Conservation (phyloP, 116 monocot genomes). For the Trichopus zeylanicus region DNA sequence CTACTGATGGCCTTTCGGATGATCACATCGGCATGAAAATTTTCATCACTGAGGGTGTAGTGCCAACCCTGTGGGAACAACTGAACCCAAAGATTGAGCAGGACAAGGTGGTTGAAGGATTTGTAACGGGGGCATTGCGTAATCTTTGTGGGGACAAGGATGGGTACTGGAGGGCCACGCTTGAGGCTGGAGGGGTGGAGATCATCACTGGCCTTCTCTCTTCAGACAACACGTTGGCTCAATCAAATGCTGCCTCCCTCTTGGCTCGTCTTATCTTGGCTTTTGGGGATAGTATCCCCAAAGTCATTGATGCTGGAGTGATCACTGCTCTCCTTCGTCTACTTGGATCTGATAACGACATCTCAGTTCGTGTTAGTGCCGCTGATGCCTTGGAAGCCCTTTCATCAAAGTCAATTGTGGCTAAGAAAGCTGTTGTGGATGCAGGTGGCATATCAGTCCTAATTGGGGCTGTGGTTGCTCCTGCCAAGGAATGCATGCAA, state of each 20-base stretch:
- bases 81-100: constrained; percentile 42
- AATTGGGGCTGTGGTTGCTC: constrained; percentile 65
- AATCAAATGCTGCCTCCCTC: constrained; percentile 77
- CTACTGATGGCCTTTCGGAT: constrained; percentile 65
- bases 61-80: constrained; percentile 72
- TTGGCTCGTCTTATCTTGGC: constrained; percentile 61
- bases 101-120: constrained; percentile 65
- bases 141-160: constrained; percentile 82
- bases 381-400: constrained; percentile 78
- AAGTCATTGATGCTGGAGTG: constrained; percentile 58
- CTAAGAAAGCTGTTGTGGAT: constrained; percentile 64
- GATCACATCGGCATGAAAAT: constrained; percentile 81
- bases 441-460: constrained; percentile 54
- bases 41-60: constrained; percentile 80
- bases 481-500: constrained; percentile 81
- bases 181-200: constrained; percentile 81
- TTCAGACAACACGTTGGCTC: constrained; percentile 52
- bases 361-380: constrained; percentile 62
- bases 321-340: constrained; percentile 45
- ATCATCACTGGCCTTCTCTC: constrained; percentile 66
- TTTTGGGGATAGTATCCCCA: constrained; percentile 62
- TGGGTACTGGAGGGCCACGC: constrained; percentile 77
- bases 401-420: constrained; percentile 43
- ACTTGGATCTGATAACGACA: constrained; percentile 50
- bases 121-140: constrained; percentile 67